These are phyloP conservation scores for Salvia miltiorrhiza DNA, from an alignment of 257 asterid genomes.

Conservation along the genomic window DNA sequence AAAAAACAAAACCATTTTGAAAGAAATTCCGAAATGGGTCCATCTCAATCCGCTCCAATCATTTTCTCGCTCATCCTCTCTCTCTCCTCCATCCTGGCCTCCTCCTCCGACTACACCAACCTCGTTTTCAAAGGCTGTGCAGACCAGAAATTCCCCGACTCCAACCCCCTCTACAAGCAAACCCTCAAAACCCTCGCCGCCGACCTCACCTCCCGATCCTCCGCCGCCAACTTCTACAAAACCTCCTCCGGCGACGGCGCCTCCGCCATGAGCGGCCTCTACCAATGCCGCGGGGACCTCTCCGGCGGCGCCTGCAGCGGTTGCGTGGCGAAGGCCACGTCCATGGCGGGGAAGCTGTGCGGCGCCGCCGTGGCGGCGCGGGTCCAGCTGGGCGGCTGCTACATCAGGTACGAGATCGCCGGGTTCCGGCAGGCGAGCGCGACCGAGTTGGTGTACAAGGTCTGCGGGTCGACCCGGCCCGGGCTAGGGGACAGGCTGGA, in stretches of 20 bases:
- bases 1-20: not conserved
- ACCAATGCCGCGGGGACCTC: slow-evolving; percentile 87
- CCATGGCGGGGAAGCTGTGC: slow-evolving; percentile 42
- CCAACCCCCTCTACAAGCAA: slow-evolving; percentile 36
- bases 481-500: slow-evolving; percentile 60
- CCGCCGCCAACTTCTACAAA: slow-evolving; percentile 58
- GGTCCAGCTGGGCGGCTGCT: slow-evolving; percentile 68
- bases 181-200: slow-evolving; percentile 41
- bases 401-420: slow-evolving; percentile 48
- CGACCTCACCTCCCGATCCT: slow-evolving; percentile 50
- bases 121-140: slow-evolving; percentile 89
- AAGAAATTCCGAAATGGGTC: slow-evolving; percentile 37
- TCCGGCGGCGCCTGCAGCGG: slow-evolving; percentile 41
- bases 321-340: slow-evolving; percentile 44
- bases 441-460: slow-evolving; percentile 56
- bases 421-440: slow-evolving; percentile 47
- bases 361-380: slow-evolving; percentile 59
- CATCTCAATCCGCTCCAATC: slow-evolving; percentile 29
- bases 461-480: slow-evolving; percentile 62
- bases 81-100: slow-evolving; percentile 14
- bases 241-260: slow-evolving; percentile 42
- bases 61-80: slow-evolving; percentile 15
- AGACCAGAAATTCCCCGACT: slow-evolving; percentile 53
- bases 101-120: slow-evolving; percentile 45
- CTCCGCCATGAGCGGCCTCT: slow-evolving; percentile 51